These are phyloP conservation scores for Talaromyces sp. DNA, from an alignment of 2,329 filamentous ascomycete genomes.

Conservation along the genomic window DNA sequence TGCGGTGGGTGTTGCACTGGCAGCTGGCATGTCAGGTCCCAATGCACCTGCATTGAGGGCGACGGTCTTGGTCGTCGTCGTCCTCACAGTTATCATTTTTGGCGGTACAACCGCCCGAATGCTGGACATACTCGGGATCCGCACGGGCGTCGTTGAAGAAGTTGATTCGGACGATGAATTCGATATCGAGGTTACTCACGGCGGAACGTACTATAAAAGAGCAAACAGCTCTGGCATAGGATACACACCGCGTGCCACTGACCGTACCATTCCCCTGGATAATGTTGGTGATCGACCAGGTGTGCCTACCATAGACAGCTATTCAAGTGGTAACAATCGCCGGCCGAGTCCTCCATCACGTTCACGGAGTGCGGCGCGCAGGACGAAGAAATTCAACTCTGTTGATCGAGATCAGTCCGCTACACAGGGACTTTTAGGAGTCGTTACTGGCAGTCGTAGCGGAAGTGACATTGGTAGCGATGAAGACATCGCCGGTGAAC, in stretches of 20 bases:
- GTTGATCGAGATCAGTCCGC: constrained; percentile 41
- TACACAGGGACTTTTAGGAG: constrained; percentile 52
- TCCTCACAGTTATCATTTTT: constrained; percentile 97
- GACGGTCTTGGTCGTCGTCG: constrained; percentile 95
- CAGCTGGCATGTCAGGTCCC: constrained; percentile 77
- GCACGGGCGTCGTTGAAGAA: constrained; percentile 93
- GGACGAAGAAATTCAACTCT: constrained; percentile 51
- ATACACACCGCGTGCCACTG: constrained; percentile 64
- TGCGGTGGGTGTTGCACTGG: constrained; percentile 90
- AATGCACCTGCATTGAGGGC: constrained; percentile 82
- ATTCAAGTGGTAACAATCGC: constrained; percentile 57
- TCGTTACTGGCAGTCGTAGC: constrained; percentile 38
- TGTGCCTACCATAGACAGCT: constrained; percentile 42
- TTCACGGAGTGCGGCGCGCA: constrained; percentile 45
- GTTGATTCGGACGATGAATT: constrained; percentile 98
- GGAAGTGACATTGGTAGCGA: constrained; percentile 45
- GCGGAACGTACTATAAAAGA: constrained; percentile 76
- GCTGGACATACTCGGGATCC: constrained; percentile 95
- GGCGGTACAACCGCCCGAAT: constrained; percentile 95
- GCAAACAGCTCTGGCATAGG: constrained; percentile 68
- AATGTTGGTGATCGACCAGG: constrained; percentile 43
- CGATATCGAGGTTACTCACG: constrained; percentile 77
- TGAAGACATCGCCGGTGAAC: constrained; percentile 49
- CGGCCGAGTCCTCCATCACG: constrained; percentile 44
- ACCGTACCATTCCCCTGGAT: constrained; percentile 57